These are phyloP conservation scores for Penicillium dipodomyicola DNA, from an alignment of 495 filamentous ascomycete species.

Conservation along the genomic window DNA sequence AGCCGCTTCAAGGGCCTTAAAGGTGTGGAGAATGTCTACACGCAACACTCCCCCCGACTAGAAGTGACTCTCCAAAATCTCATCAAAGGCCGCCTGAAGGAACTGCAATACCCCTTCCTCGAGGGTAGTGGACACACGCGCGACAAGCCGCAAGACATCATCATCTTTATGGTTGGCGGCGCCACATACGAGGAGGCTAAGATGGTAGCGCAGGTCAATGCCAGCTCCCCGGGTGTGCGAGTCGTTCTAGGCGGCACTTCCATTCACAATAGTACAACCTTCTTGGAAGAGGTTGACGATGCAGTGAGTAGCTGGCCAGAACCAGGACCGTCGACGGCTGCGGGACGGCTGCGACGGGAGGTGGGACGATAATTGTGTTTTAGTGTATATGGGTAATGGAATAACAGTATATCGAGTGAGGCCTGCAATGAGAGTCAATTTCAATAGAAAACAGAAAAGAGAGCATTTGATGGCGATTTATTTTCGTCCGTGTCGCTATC, in stretches of 20 bases:
- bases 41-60: conserved; percentile 87
- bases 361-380: conserved; percentile 35
- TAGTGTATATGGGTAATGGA: conserved; percentile 10
- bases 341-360: conserved; percentile 69
- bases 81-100: conserved; percentile 82
- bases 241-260: conserved; percentile 84
- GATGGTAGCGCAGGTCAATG: conserved; percentile 88
- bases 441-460: neutral
- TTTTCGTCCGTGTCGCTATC: neutral
- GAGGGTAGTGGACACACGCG: conserved; percentile 79
- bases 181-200: conserved; percentile 96
- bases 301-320: conserved; percentile 80
- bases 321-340: conserved; percentile 62
- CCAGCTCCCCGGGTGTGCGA: conserved; percentile 79
- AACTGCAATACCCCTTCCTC: conserved; percentile 86
- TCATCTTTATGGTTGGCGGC: conserved; percentile 91
- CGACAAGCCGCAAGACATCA: conserved; percentile 94
- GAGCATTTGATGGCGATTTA: neutral
- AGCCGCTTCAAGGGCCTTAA: conserved; percentile 92
- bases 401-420: neutral
- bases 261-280: conserved; percentile 80
- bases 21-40: conserved; percentile 98
- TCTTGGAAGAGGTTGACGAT: conserved; percentile 83
- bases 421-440: neutral
- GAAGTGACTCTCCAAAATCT: conserved; percentile 86